Evolutionary conservation across 257 asterid genomes (phyloP).

Genomic region (Rauvolfia tetraphylla): DNA sequence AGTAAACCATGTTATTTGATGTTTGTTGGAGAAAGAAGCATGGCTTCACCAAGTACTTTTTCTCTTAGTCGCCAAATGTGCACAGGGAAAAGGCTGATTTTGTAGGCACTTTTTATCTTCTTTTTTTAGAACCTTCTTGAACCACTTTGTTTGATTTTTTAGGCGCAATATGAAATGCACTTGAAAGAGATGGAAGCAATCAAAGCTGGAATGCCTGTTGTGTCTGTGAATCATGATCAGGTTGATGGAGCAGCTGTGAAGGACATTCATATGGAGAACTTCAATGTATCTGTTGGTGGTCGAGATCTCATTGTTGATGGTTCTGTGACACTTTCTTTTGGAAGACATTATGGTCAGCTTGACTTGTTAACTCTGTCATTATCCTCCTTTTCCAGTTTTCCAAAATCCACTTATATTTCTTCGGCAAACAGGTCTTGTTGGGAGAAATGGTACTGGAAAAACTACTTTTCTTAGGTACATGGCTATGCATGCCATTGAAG

Average conservation of each 20-base stretch:
- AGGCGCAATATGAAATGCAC: conserved; percentile 85
- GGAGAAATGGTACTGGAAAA: conserved; percentile 99
- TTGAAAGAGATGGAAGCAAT: conserved; percentile 92
- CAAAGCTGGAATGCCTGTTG: conserved; percentile 93
- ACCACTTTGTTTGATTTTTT: conserved; percentile 12
- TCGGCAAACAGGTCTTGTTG: conserved; percentile 75
- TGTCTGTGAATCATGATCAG: conserved; percentile 66
- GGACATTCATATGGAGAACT: conserved; percentile 93
- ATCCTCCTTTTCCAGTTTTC: conserved; percentile 7
- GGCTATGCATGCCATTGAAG: conserved; percentile 98
- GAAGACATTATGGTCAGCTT: conserved; percentile 94
- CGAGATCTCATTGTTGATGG: conserved; percentile 96
- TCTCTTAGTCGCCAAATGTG: background rate
- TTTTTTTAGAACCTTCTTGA: background rate
- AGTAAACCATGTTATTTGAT: background rate
- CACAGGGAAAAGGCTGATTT: background rate
- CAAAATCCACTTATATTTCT: background rate
- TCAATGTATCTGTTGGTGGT: conserved; percentile 92
- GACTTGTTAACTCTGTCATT: conserved; percentile 21
- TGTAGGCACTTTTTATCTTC: background rate
- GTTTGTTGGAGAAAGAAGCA: background rate
- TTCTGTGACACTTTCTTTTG: conserved; percentile 72
- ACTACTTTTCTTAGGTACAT: conserved; percentile 92
- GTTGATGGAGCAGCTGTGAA: conserved; percentile 66
- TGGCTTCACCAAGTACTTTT: background rate